These are phyloP conservation scores for Ilex aquifolium DNA, from an alignment of 257 asterid species.

Conservation along the genomic window DNA sequence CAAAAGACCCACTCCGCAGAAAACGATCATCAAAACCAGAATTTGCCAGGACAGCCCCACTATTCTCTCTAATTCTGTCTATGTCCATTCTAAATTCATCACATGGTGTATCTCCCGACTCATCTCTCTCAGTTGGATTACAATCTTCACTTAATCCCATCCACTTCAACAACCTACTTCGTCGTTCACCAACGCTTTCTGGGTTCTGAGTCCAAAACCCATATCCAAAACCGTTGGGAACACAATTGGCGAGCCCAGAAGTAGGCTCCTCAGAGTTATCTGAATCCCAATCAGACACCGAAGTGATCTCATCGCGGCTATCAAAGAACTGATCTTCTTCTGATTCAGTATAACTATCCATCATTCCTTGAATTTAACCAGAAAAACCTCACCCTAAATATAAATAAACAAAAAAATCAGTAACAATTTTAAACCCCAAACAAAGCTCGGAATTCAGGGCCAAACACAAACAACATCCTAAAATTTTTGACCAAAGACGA, in stretches of 20 bases:
- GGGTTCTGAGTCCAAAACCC: constrained; percentile 67
- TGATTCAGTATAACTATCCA: constrained; percentile 32
- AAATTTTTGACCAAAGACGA: too few species aligned
- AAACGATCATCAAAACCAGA: constrained; percentile 35
- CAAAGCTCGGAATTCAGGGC: neutral
- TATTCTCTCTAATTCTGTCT: constrained; percentile 33
- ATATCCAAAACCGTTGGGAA: constrained; percentile 33
- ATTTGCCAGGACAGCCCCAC: constrained; percentile 38
- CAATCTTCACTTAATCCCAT: constrained; percentile 53
- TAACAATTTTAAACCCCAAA: neutral
- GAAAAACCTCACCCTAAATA: constrained; percentile 26
- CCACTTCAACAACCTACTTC: constrained; percentile 54
- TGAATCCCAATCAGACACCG: constrained; percentile 44
- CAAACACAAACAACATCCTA: too few species aligned
- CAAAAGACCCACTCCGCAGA: constrained; percentile 39
- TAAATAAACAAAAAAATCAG: constrained; percentile 7
- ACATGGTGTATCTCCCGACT: constrained; percentile 18
- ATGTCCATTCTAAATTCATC: constrained; percentile 15
- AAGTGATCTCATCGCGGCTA: constrained; percentile 42
- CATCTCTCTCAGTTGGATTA: constrained; percentile 17
- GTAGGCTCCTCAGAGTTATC: constrained; percentile 39
- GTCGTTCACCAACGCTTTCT: constrained; percentile 58
- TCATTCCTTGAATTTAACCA: constrained; percentile 27
- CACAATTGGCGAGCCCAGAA: constrained; percentile 31
- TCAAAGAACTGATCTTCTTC: constrained; percentile 60